These are phyloP conservation scores for Fusarium siculi DNA, from an alignment of 2,329 filamentous ascomycete species.

Conservation along the genomic window DNA sequence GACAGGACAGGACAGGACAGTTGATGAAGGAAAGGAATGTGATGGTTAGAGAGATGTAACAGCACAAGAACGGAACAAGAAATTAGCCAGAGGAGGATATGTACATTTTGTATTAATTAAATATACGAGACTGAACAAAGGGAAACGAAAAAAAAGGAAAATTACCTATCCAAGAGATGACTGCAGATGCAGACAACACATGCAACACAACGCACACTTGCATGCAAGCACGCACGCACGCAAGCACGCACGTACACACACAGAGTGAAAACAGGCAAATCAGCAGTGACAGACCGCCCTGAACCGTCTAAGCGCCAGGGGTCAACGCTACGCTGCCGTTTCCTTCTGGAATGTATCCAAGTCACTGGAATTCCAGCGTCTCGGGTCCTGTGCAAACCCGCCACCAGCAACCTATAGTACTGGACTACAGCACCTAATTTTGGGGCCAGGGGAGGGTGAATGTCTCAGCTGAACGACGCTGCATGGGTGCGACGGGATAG, in stretches of 20 bases:
- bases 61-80: neutral
- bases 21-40: conserved; percentile 16
- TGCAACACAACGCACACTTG: neutral
- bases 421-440: neutral
- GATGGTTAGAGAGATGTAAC: neutral
- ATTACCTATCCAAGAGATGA: neutral
- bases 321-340: neutral
- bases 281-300: neutral
- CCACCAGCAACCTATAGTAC: neutral
- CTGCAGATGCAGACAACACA: neutral
- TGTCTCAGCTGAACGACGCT: conserved; percentile 4
- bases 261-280: conserved; percentile 4
- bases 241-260: neutral
- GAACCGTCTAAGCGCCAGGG: neutral
- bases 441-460: neutral
- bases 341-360: conserved; percentile 34
- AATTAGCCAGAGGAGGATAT: neutral
- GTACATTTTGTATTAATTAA: conserved; percentile 17
- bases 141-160: neutral
- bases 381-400: neutral
- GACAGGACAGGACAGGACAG: conserved; percentile 1
- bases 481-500: conserved; percentile 8
- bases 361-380: conserved; percentile 32
- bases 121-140: conserved; percentile 10
- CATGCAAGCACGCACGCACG: neutral